These are phyloP conservation scores for Solanum corneliomulleri DNA, from an alignment of 257 asterid species.

Conservation along the genomic window DNA sequence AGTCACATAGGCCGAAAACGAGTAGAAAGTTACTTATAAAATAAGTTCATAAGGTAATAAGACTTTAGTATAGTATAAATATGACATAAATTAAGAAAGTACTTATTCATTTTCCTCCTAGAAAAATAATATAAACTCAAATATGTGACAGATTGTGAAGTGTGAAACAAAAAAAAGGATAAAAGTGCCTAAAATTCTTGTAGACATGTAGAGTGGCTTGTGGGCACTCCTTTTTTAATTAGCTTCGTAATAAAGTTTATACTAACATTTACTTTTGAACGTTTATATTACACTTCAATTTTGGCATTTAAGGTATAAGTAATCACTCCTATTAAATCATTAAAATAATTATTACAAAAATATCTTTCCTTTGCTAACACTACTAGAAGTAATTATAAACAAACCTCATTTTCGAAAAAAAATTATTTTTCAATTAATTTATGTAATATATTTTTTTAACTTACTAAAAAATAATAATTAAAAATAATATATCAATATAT, in stretches of 20 bases:
- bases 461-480: too few species aligned
- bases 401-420: too few species aligned
- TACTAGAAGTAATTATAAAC: neutral
- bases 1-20: accelerated
- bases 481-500: too few species aligned
- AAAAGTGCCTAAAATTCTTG: neutral
- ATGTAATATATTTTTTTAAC: too few species aligned
- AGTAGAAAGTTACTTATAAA: too few species aligned
- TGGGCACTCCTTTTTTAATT: neutral
- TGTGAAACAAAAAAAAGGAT: neutral
- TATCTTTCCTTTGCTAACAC: neutral
- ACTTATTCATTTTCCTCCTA: too few species aligned
- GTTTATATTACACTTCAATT: too few species aligned
- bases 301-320: neutral
- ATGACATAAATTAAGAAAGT: too few species aligned
- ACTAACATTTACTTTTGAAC: neutral
- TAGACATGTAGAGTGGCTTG: neutral
- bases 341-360: neutral
- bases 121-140: neutral
- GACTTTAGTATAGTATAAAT: too few species aligned
- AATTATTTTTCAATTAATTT: too few species aligned
- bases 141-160: neutral
- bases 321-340: neutral
- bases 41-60: too few species aligned
- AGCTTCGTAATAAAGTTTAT: neutral